phyloP scores from a whole-genome alignment of 192 early-diverging fungal species.

The Pilaira anomala region DNA sequence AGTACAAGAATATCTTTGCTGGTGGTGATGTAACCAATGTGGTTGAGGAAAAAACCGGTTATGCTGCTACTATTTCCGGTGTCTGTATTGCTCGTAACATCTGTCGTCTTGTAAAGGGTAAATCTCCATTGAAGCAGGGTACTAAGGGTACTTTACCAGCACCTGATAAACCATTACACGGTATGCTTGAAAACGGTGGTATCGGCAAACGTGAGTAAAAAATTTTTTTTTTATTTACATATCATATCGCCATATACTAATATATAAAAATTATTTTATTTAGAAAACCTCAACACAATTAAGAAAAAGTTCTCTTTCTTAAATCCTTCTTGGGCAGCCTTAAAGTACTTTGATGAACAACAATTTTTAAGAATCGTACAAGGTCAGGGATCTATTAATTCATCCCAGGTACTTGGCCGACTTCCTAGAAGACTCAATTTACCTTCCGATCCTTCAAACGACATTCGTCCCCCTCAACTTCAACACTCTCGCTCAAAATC shows the following conservation, averaged over 20 bases:
- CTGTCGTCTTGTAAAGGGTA: conserved; percentile 34
- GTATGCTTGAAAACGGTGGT: conserved; percentile 30
- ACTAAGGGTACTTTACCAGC: conserved; percentile 32
- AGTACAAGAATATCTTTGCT: conserved; percentile 39
- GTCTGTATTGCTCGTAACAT: conserved; percentile 41
- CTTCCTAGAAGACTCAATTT: conserved; percentile 24
- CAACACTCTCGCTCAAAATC: conserved; percentile 4
- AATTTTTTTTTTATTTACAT: conserved; percentile 4
- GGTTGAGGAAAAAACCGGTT: conserved; percentile 43
- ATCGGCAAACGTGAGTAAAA: conserved; percentile 37
- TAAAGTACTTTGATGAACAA: conserved; percentile 39
- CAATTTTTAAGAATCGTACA: conserved; percentile 35
- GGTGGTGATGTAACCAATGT: conserved; percentile 46
- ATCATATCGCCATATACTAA: neutral
- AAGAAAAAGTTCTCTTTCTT: conserved; percentile 37
- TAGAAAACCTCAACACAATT: conserved; percentile 29
- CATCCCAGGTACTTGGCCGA: conserved; percentile 20
- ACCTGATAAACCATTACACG: conserved; percentile 35
- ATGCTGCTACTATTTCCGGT: conserved; percentile 39
- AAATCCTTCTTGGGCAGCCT: conserved; percentile 37
- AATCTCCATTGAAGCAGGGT: conserved; percentile 35
- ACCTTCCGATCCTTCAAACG: neutral
- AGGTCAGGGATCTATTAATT: conserved; percentile 17
- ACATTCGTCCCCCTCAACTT: neutral
- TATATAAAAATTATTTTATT: neutral